These are phyloP conservation scores for Periconia digitata DNA, from an alignment of 2,329 filamentous ascomycete genomes.

Conservation along the genomic window DNA sequence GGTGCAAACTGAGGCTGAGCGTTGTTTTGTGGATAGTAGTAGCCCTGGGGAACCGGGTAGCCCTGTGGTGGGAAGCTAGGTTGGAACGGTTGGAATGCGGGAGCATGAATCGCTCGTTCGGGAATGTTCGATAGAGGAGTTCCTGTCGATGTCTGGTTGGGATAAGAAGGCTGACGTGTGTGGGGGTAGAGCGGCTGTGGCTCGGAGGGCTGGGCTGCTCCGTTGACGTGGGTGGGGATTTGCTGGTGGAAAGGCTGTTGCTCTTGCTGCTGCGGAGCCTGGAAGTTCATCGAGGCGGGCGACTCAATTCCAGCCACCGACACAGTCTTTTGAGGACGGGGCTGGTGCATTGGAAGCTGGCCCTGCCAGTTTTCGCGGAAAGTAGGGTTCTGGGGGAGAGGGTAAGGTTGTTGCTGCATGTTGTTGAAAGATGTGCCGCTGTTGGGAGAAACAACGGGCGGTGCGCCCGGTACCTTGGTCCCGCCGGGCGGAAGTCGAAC, in stretches of 20 bases:
- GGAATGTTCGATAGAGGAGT: conserved; percentile 91
- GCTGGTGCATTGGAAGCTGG: conserved; percentile 83
- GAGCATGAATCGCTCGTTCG: conserved; percentile 86
- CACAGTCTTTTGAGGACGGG: conserved; percentile 89
- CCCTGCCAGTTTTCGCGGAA: conserved; percentile 63
- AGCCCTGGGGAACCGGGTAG: conserved; percentile 46
- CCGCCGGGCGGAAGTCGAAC: conserved; percentile 76
- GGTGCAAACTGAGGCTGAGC: conserved; percentile 43
- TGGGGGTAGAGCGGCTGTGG: conserved; percentile 59
- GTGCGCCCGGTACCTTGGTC: conserved; percentile 38
- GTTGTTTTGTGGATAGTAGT: conserved; percentile 63
- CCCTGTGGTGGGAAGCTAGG: conserved; percentile 55
- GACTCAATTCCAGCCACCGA: conserved; percentile 92
- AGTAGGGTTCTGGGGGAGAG: conserved; percentile 56
- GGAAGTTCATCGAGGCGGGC: conserved; percentile 64
- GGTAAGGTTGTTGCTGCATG: conserved; percentile 52
- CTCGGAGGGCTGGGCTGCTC: conserved; percentile 54
- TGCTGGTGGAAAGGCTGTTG: conserved; percentile 94
- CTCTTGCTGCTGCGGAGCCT: conserved; percentile 64
- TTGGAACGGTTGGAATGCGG: conserved; percentile 74
- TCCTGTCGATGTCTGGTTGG: conserved; percentile 69
- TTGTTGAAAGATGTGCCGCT: conserved; percentile 52
- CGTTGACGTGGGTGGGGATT: conserved; percentile 73
- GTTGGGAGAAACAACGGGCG: conserved; percentile 34
- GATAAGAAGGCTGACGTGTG: conserved; percentile 67